Evolutionary conservation across 305 asterid species (phyloP).

Genomic region (Ilex paraguariensis): DNA sequence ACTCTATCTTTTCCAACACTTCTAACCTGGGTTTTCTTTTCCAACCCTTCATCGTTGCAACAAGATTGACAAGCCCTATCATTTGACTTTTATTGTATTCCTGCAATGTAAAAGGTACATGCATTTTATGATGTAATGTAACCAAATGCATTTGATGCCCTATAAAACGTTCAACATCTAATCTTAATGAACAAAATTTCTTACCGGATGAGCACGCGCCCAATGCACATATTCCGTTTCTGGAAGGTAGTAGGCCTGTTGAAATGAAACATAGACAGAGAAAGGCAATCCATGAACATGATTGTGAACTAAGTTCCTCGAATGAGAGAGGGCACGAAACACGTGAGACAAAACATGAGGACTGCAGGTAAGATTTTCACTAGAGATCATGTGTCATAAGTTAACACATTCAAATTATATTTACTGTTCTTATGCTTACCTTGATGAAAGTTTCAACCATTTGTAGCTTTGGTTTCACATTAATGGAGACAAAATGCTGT

Average conservation of each 20-base stretch:
- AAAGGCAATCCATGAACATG: too few species aligned
- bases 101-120: slow-evolving; percentile 31
- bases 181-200: background rate
- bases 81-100: slow-evolving; percentile 83
- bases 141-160: background rate
- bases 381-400: too few species aligned
- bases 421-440: slow-evolving; percentile 31
- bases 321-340: too few species aligned
- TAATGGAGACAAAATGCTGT: slow-evolving; percentile 76
- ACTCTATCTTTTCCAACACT: slow-evolving; percentile 84
- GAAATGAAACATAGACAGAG: background rate
- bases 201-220: slow-evolving; percentile 97
- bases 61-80: slow-evolving; percentile 78
- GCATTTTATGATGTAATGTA: background rate
- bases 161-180: background rate
- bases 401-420: too few species aligned
- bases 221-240: slow-evolving; percentile 97
- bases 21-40: slow-evolving; percentile 88
- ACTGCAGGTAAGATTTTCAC: too few species aligned
- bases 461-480: slow-evolving; percentile 83
- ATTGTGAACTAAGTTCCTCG: too few species aligned
- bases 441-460: slow-evolving; percentile 87
- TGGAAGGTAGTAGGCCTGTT: slow-evolving; percentile 96
- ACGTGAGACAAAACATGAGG: too few species aligned
- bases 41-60: slow-evolving; percentile 94